Evolutionary conservation across 106 monocot genomes (phyloP), one percentile per base, ranked within the genome.

Genomic region (Chionographis japonica): DNA sequence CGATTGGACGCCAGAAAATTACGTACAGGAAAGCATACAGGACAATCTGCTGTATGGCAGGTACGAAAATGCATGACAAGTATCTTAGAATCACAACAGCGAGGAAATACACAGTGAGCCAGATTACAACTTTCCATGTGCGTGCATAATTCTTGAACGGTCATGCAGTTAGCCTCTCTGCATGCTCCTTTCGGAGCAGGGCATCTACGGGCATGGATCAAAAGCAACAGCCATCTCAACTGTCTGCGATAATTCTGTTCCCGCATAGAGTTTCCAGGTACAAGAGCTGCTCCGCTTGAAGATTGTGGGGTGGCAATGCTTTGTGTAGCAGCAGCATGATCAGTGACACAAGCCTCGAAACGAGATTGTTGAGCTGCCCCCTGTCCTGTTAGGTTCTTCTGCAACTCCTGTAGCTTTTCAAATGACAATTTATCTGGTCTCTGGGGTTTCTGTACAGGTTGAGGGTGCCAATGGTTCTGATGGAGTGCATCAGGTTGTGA

Each of bases 181-280:
- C 98, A 99, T 41, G 74, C 60, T 50, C 97, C 92, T 62, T 75
- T 63, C 19, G 84, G 78, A 63, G 64, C 72, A 38, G 80, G 16
- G 77, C 98, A 99, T 39, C 55, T 68, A 18, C 73, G 80, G 56
- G 98, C 82, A 85, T 99, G 98, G 17, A 73, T 61, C 62, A 99
- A 61, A 77, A 90, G 77, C 57, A 99, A 71, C 36, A 99, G 37
- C 93, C 87, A 85, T 67, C 79, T 85, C 17, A n/a, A 61, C 60
- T 99, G 98, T 36, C 86, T 89, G 11, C 17, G 19, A 70, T 88
- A 84, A 39, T 81, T 51, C 49, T 40, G 43, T 65, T 79, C 66
- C 39, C 62, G 71, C 39, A 52, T 74, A 18, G 74, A 58, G 40
- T 70, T 71, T 69, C 54, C 65, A 61, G 19, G 15, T 62, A 27